These are phyloP conservation scores for Paralagenidium karlingii DNA, from an alignment of 352 stramenopile genomes.

Conservation along the genomic window DNA sequence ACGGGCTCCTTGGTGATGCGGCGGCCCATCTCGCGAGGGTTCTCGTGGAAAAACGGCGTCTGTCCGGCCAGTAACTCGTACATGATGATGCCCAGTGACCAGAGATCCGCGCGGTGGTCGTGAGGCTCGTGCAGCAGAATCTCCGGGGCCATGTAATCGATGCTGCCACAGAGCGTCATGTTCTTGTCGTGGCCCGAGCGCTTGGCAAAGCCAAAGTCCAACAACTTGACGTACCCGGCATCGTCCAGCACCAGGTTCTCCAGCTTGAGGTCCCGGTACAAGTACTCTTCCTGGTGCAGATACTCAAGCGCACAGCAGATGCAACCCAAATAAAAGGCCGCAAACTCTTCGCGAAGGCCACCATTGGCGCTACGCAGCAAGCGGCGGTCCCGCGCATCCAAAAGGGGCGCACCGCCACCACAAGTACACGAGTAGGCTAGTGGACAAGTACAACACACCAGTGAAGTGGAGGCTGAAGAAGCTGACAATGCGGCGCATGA, in stretches of 20 bases:
- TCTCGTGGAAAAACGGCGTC: conserved; percentile 82
- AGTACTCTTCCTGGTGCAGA: conserved; percentile 41
- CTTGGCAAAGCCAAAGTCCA: conserved; percentile 77
- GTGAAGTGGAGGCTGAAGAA: conserved; percentile 1
- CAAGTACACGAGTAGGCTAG: conserved; percentile 1
- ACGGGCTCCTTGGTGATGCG: conserved; percentile 57
- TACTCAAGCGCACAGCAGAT: conserved; percentile 73
- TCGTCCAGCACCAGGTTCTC: conserved; percentile 83
- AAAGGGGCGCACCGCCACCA: too few species aligned
- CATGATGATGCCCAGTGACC: conserved; percentile 78
- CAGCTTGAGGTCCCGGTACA: conserved; percentile 86
- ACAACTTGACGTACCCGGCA: conserved; percentile 77
- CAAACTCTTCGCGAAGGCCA: conserved; percentile 37
- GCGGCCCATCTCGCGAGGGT: conserved; percentile 60
- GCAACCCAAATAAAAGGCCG: conserved; percentile 85
- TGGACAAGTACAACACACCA: too few species aligned
- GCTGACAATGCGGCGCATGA: too few species aligned
- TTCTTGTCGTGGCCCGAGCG: conserved; percentile 30
- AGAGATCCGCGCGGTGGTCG: conserved; percentile 63
- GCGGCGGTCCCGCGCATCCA: conserved; percentile 19
- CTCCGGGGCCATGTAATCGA: conserved; percentile 77
- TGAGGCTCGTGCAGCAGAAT: conserved; percentile 46
- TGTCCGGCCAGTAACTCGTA: conserved; percentile 77
- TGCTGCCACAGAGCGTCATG: conserved; percentile 60
- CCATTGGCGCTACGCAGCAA: conserved; percentile 27